Percentiles rank a stretch among this genome's conserved stretches.
phyloP scores from a whole-genome alignment of 345 rosid genomes.

The Balakata baccata region DNA sequence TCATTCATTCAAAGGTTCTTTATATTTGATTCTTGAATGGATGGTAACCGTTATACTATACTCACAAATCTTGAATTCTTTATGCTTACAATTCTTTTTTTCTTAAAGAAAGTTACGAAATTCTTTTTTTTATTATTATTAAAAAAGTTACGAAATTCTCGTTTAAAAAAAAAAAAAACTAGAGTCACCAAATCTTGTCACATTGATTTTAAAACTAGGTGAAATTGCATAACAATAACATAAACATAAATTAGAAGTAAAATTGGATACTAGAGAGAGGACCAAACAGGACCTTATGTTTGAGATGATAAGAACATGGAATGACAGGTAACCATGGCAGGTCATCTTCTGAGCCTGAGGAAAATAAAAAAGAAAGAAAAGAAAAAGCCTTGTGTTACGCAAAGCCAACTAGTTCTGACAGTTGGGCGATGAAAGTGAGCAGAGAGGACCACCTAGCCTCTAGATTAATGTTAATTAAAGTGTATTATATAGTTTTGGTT shows the following conservation, averaged over 20 bases:
- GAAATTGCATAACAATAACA: too few species aligned
- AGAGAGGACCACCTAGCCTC: conserved; percentile 3
- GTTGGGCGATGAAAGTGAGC: not conserved
- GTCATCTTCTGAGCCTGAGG: not conserved
- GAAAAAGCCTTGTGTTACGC: conserved; percentile 21
- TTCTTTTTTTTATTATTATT: too few species aligned
- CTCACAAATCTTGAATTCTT: not conserved
- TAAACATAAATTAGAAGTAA: too few species aligned
- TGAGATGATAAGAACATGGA: not conserved
- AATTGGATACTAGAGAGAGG: too few species aligned
- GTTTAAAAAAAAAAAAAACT: too few species aligned
- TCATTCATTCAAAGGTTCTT: not conserved
- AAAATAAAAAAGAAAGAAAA: not conserved
- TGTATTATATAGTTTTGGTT: not conserved
- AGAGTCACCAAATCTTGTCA: too few species aligned
- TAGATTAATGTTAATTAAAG: not conserved
- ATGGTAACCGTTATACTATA: not conserved
- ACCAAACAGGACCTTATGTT: not conserved
- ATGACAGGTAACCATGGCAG: conserved; percentile 18
- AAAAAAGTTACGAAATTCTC: too few species aligned
- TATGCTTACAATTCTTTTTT: not conserved
- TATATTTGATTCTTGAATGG: not conserved
- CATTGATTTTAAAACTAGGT: too few species aligned
- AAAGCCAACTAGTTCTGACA: conserved; percentile 24
- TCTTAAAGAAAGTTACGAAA: not conserved